These are phyloP conservation scores for Fusarium virguliforme DNA, from an alignment of 2,329 filamentous ascomycete genomes.

Conservation along the genomic window DNA sequence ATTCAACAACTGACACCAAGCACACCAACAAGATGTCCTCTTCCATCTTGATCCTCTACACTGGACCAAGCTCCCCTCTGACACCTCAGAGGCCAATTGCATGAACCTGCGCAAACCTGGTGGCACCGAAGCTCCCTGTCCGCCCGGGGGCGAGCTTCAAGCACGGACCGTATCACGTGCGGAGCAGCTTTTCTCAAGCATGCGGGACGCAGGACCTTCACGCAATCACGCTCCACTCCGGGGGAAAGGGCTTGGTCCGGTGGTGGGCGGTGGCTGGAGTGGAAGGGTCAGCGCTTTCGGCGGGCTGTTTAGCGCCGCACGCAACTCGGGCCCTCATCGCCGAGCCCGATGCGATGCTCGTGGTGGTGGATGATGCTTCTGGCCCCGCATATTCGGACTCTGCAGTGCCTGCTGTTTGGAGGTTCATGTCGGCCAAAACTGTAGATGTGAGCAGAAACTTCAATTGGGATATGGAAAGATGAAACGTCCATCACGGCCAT, in stretches of 20 bases:
- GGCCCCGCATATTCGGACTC: constrained; percentile 33
- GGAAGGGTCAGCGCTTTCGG: constrained; percentile 11
- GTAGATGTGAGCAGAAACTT: background rate
- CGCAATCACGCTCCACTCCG: constrained; percentile 5
- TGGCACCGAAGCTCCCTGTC: constrained; percentile 24
- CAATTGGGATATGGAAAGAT: background rate
- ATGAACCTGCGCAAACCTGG: constrained; percentile 20
- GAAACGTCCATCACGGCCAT: background rate
- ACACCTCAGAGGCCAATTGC: constrained; percentile 41
- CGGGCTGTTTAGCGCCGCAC: constrained; percentile 11
- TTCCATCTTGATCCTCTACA: no score
- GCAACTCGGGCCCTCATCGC: constrained; percentile 24
- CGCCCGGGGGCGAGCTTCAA: constrained; percentile 13
- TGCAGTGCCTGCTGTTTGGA: background rate
- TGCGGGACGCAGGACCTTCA: no score
- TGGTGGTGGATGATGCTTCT: constrained; percentile 23
- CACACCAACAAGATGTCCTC: no score
- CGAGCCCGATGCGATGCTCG: constrained; percentile 25
- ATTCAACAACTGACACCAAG: no score
- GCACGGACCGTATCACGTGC: constrained; percentile 33
- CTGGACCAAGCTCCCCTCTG: constrained; percentile 16
- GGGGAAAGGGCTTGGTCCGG: constrained; percentile 20
- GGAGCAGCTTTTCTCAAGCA: constrained; percentile 33
- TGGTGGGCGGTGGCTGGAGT: constrained; percentile 7
- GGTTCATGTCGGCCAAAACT: constrained; percentile 7